A percentile compares a stretch with the other conserved stretches of the same genome.
Evolutionary conservation across 2,329 filamentous ascomycete species (phyloP).

Genomic region (Taxawa tesnikishii): DNA sequence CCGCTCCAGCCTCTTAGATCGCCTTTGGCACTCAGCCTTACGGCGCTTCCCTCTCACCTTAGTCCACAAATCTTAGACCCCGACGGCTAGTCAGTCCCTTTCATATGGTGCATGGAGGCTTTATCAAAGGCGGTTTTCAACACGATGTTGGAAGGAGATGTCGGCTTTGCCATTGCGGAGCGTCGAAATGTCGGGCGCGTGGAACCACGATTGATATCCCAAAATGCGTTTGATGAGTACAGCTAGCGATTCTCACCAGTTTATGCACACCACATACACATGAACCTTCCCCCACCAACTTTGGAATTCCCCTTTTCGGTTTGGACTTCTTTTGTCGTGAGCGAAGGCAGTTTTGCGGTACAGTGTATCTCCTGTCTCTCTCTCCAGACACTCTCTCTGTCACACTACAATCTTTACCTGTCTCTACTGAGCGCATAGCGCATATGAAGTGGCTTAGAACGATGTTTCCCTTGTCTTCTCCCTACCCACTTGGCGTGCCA

Average conservation of each 20-base stretch:
- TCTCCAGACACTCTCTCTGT: neutral
- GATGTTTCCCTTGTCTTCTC: too few species aligned
- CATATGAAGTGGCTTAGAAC: too few species aligned
- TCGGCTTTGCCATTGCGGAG: constrained; percentile 5
- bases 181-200: constrained; percentile 9
- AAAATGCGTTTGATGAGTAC: constrained; percentile 10
- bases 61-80: neutral
- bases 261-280: too few species aligned
- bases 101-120: constrained; percentile 3
- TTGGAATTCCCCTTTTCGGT: neutral
- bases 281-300: neutral
- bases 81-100: constrained; percentile 3
- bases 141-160: constrained; percentile 6
- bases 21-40: constrained; percentile 1
- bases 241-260: constrained; percentile 6
- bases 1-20: constrained; percentile 28
- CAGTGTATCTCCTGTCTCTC: neutral
- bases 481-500: too few species aligned
- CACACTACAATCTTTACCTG: too few species aligned
- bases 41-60: neutral
- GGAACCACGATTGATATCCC: constrained; percentile 8
- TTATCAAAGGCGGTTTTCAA: too few species aligned
- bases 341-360: neutral
- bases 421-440: neutral
- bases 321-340: neutral